These are phyloP conservation scores for Wallacemonas sp. DNA, from an alignment of 208 protist genomes.

Conservation along the genomic window DNA sequence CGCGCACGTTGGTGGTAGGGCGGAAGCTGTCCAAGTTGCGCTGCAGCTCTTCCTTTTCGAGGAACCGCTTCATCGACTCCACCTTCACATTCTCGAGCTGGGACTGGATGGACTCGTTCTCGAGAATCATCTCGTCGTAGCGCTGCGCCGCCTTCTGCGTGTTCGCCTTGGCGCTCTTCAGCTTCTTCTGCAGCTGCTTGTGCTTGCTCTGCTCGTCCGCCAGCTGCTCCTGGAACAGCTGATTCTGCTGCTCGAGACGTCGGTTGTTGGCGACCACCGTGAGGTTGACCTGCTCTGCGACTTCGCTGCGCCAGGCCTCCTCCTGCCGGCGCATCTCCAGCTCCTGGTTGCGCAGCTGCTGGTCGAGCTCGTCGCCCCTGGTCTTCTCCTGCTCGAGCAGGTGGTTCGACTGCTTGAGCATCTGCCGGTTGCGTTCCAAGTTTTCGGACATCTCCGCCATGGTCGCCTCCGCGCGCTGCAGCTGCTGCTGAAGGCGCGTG, in stretches of 20 bases:
- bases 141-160: conserved; percentile 85
- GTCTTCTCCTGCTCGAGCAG: conserved; percentile 88
- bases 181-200: conserved; percentile 81
- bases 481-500: conserved; percentile 79
- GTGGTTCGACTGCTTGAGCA: conserved; percentile 87
- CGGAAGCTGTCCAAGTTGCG: conserved; percentile 67
- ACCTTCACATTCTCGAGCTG: conserved; percentile 92
- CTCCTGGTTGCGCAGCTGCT: conserved; percentile 67
- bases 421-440: conserved; percentile 85
- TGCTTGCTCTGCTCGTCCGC: conserved; percentile 81
- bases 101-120: conserved; percentile 83
- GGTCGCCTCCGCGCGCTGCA: conserved; percentile 67
- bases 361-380: conserved; percentile 79
- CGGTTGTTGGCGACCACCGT: conserved; percentile 81
- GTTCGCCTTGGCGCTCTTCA: conserved; percentile 80
- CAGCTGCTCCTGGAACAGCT: conserved; percentile 81
- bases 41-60: conserved; percentile 86
- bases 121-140: conserved; percentile 93
- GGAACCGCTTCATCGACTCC: conserved; percentile 87
- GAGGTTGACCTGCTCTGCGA: conserved; percentile 83
- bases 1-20: conserved; percentile 39
- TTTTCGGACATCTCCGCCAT: conserved; percentile 75
- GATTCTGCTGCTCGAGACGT: conserved; percentile 74
- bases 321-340: conserved; percentile 82
- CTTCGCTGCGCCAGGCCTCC: conserved; percentile 61